These are phyloP conservation scores for Pascua sp. DNA, from an alignment of 1,284 basidiomycete genomes.

Conservation along the genomic window DNA sequence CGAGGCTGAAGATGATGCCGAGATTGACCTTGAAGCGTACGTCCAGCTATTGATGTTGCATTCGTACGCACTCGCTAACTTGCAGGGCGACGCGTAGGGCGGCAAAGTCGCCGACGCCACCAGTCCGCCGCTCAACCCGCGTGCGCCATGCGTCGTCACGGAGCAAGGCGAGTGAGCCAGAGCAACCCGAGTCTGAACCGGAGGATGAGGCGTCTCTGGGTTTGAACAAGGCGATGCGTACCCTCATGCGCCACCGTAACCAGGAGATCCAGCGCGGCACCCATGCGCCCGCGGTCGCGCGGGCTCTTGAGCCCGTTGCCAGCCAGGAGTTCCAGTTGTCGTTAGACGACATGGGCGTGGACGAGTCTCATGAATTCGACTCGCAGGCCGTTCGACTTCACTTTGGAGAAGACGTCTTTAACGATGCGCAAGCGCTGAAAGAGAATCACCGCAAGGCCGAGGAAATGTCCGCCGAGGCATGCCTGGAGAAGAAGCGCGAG, in stretches of 20 bases:
- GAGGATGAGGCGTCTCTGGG: not conserved
- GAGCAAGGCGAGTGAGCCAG: not conserved
- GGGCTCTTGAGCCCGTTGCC: too few relatives aligned
- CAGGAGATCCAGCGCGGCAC: too few relatives aligned
- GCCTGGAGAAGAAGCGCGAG: not conserved
- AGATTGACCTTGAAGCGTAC: not conserved
- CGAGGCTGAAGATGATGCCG: constrained; percentile 1
- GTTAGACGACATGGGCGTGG: too few relatives aligned
- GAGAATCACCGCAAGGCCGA: not conserved
- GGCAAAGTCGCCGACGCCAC: not conserved
- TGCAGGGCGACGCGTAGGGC: not conserved
- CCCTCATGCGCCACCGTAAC: too few relatives aligned
- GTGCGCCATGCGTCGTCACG: too few relatives aligned
- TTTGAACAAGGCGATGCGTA: too few relatives aligned
- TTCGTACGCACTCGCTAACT: not conserved
- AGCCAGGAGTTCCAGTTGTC: too few relatives aligned
- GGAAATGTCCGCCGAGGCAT: not conserved
- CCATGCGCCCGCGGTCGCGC: too few relatives aligned
- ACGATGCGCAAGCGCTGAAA: not conserved
- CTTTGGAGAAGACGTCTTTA: not conserved
- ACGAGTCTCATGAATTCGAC: too few relatives aligned
- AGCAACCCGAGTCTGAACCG: not conserved
- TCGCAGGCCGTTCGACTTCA: not conserved
- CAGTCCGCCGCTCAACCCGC: not conserved
- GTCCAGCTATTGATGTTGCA: not conserved